Evolutionary conservation across 306 rosid genomes (phyloP), one percentile per base, ranked within the genome.

Genomic region (Calophaca sinica): DNA sequence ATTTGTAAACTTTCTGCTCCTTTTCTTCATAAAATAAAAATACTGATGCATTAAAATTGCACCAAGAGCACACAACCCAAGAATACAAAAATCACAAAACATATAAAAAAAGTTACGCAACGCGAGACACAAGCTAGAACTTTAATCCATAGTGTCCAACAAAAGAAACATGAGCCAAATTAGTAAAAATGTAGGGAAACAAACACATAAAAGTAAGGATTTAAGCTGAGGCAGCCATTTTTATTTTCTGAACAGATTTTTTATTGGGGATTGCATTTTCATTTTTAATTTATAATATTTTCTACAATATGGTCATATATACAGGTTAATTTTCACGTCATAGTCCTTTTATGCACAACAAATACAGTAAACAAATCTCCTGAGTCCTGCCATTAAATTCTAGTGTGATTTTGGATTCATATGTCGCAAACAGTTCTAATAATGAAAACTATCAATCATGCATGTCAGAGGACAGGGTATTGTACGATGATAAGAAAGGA

Each of bases 271-370:
- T 5, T 26, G 4, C 58, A 51, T 74, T 78, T 66, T 78, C 72
- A 41, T 58, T 68, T 61, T 74, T 28, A 31, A 42, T 66, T 59
- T 31, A 59, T 32, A 72, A 54, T 9, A 32, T 9, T 74, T 49
- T 65, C 50, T 26, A 55, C 44, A 58, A 15, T 41, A 60, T 72
- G 69, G 79, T 61, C 28, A 69, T 38, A 78, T 12, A 64, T 50
- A 12, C 50, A 59, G 39, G 63, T 78, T 42, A 58, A 36, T 38
- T 64, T 58, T 15, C 38, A 36, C 7, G 46, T 9, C 38, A 8
- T 28, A 33, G 31, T 63, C 52, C 14, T 64, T 54, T 62, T 20
- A 50, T 61, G 20, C 70, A 26, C 52, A 75, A 62, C 64, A 55
- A 15, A 54, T 13, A 54, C 11, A 28, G 6, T 45, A 50, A 61